Evolutionary conservation across 129 eudicot genomes (phyloP).

Genomic region (Flaveria sonorensis): DNA sequence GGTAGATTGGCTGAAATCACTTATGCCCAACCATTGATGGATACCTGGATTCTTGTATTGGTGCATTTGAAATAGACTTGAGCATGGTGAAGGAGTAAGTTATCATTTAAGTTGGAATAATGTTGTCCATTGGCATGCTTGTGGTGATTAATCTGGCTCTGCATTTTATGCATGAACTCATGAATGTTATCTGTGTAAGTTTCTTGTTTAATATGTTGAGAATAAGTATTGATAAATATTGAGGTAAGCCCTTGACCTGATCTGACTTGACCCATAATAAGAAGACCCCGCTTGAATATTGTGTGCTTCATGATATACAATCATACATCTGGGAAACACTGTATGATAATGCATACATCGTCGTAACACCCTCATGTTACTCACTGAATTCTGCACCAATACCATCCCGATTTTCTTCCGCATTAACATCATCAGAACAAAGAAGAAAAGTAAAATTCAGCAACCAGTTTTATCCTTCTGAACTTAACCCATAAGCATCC

Average conservation of each 20-base stretch:
- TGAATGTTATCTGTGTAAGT: constrained; percentile 16
- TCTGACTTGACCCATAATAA: background rate
- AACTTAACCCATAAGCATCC: too few species aligned
- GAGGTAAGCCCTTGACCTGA: background rate
- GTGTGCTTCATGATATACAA: too few species aligned
- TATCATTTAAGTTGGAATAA: constrained; percentile 13
- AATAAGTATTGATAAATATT: background rate
- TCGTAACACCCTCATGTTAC: too few species aligned
- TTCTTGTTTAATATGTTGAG: constrained; percentile 2
- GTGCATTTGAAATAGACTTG: constrained; percentile 1
- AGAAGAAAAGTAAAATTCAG: too few species aligned
- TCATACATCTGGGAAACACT: too few species aligned
- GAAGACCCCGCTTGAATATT: too few species aligned
- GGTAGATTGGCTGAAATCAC: constrained; percentile 7
- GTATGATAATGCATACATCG: too few species aligned
- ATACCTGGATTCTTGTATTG: background rate
- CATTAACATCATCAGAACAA: too few species aligned
- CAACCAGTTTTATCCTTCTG: too few species aligned
- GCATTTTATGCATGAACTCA: constrained; percentile 12
- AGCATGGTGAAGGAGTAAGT: background rate
- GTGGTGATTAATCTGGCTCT: constrained; percentile 11
- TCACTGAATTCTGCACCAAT: too few species aligned
- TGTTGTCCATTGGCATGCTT: constrained; percentile 4
- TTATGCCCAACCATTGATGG: background rate
- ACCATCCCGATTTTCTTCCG: too few species aligned